Base-by-base conservation (phyloP, 2,329 filamentous ascomycete genomes). In the Aureobasidium sp. region DNA sequence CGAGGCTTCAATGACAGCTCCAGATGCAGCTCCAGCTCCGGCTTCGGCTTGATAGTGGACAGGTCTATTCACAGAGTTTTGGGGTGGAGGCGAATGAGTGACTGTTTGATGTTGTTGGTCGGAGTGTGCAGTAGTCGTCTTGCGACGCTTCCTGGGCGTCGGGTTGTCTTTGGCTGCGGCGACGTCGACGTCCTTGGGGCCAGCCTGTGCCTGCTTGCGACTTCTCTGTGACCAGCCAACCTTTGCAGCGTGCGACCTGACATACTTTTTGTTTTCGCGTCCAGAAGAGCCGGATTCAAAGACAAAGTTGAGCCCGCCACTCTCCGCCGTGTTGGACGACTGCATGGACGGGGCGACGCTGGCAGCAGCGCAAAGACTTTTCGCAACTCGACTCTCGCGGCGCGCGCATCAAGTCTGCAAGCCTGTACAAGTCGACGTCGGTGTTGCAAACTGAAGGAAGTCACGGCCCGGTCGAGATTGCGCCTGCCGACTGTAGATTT, bases 291-390 rank as follows among this genome's bases (percentile, higher is more conserved):
- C 60, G 5, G 60, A 54, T 40, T 61, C 60, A 42, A 61, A 61
- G 31, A 61, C 60, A 48, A 61, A 61, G 19, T 61, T 61, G 40
- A 61, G 49, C 9, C 48, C 60, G 37, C 60, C 58, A 61, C 29
- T 22, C 14, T 61, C 44, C 7, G 52, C 22, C 27, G 50, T 39
- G 39, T 48, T 48, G 44, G 29, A 24, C 14, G 53, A 58, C 42
- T 58, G 54, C 54, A 58, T 58, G 39, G 54, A 19, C 31, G 53
- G 31, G 9, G n/a, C 40, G 29, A 45, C 6, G 15, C 24, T 35
- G 39, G 5, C 52, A 7, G 52, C 15, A 7, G 52, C 15, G 52
- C 52, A 54, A 54, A 57, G 29, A 44, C n/a, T 45, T 57, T 35
- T 45, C 39, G 29, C 39, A 40, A n/a, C 53, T 48, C 24, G 24